phyloP scores from a whole-genome alignment of 148 eudicot species.

The Diospyros lotus region DNA sequence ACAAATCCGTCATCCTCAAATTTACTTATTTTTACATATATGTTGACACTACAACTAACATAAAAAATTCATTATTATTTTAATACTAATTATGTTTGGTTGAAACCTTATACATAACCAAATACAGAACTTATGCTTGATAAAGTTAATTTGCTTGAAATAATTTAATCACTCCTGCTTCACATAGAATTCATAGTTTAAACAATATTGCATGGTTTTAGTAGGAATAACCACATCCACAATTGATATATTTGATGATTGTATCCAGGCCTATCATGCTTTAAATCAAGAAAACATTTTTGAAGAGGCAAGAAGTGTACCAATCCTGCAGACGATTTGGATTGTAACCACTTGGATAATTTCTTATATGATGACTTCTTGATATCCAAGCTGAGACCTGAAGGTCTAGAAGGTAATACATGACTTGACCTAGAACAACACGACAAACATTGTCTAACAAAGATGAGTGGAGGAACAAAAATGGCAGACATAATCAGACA shows the following conservation, averaged over 20 bases:
- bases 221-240: neutral
- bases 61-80: too few species aligned
- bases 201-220: conserved; percentile 3
- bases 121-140: too few species aligned
- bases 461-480: neutral
- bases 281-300: neutral
- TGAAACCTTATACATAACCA: too few species aligned
- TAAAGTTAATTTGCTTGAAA: too few species aligned
- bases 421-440: conserved; percentile 72
- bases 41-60: too few species aligned
- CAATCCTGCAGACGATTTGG: conserved; percentile 71
- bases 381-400: conserved; percentile 75
- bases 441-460: conserved; percentile 18
- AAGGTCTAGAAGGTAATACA: conserved; percentile 84
- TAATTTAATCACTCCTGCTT: too few species aligned
- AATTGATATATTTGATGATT: neutral
- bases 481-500: neutral
- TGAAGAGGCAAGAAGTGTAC: conserved; percentile 29
- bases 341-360: conserved; percentile 88
- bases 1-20: too few species aligned
- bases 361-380: conserved; percentile 91
- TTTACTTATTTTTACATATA: too few species aligned
- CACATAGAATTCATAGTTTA: neutral
- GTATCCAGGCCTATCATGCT: neutral
- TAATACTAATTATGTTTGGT: too few species aligned